Conservation (phyloP, 2,329 filamentous ascomycete genomes). For the Tolypocladium inflatum region DNA sequence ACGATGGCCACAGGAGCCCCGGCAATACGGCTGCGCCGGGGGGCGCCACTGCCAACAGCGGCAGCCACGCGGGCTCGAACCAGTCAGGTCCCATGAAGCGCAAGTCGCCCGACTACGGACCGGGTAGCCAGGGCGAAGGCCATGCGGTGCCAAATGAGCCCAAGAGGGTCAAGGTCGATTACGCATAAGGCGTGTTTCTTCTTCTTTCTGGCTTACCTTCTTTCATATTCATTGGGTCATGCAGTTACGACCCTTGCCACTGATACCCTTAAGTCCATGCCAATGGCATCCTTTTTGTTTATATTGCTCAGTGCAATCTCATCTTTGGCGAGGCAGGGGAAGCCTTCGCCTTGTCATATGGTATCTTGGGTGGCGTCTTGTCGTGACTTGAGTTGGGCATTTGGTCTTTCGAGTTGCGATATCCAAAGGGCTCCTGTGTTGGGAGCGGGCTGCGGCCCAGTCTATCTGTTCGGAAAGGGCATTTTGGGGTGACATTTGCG, state of each 20-base stretch:
- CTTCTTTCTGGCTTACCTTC: neutral
- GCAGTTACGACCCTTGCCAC: neutral
- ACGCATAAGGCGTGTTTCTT: neutral
- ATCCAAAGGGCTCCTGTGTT: neutral
- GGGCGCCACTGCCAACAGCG: slow-evolving; percentile 6
- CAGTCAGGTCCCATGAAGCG: slow-evolving; percentile 30
- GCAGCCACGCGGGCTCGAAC: slow-evolving; percentile 5
- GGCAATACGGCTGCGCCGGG: slow-evolving; percentile 6
- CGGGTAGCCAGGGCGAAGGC: slow-evolving; percentile 28
- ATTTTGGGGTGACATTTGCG: neutral
- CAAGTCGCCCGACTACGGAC: slow-evolving; percentile 45
- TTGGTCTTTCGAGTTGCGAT: neutral
- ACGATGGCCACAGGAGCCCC: slow-evolving; percentile 30
- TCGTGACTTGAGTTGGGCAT: neutral
- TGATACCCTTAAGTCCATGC: slow-evolving; percentile 8
- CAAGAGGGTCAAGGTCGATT: slow-evolving; percentile 46
- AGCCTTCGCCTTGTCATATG: neutral
- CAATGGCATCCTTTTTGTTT: neutral
- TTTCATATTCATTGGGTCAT: neutral
- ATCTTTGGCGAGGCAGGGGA: neutral
- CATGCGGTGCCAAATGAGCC: slow-evolving; percentile 34
- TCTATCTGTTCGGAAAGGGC: neutral
- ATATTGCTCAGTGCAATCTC: neutral
- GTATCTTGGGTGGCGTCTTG: neutral
- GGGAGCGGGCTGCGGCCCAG: neutral